phyloP scores from a whole-genome alignment of 345 rosid species.

The Corchorus olitorius region DNA sequence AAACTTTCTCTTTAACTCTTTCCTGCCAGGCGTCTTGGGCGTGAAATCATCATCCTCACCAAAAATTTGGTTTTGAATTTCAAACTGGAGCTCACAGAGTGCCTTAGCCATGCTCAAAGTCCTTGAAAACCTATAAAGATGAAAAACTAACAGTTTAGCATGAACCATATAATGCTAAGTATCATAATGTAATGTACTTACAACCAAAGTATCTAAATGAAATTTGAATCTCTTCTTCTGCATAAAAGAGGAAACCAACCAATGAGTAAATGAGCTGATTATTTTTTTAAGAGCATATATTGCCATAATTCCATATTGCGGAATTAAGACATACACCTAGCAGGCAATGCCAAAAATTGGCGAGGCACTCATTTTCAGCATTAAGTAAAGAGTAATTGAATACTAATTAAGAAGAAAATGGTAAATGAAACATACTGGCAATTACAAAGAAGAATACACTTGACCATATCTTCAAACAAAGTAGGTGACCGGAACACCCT shows the following conservation, averaged over 20 bases:
- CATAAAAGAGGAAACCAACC: too few species aligned
- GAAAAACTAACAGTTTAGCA: neutral
- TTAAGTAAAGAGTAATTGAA: neutral
- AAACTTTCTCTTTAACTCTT: slow-evolving; percentile 33
- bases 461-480: slow-evolving; percentile 62
- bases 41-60: slow-evolving; percentile 21
- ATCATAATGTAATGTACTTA: too few species aligned
- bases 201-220: too few species aligned
- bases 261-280: too few species aligned
- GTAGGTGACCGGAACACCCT: slow-evolving; percentile 64
- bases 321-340: slow-evolving; percentile 19
- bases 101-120: slow-evolving; percentile 55
- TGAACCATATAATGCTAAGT: too few species aligned
- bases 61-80: slow-evolving; percentile 30
- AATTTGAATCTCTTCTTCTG: too few species aligned
- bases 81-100: slow-evolving; percentile 53
- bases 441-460: slow-evolving; percentile 58
- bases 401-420: neutral
- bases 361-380: neutral
- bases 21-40: slow-evolving; percentile 34
- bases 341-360: neutral
- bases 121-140: slow-evolving; percentile 48
- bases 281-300: too few species aligned
- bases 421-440: slow-evolving; percentile 35
- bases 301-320: neutral